Base-by-base conservation (phyloP, 106 monocot genomes). In the Narthecium ossifragum region DNA sequence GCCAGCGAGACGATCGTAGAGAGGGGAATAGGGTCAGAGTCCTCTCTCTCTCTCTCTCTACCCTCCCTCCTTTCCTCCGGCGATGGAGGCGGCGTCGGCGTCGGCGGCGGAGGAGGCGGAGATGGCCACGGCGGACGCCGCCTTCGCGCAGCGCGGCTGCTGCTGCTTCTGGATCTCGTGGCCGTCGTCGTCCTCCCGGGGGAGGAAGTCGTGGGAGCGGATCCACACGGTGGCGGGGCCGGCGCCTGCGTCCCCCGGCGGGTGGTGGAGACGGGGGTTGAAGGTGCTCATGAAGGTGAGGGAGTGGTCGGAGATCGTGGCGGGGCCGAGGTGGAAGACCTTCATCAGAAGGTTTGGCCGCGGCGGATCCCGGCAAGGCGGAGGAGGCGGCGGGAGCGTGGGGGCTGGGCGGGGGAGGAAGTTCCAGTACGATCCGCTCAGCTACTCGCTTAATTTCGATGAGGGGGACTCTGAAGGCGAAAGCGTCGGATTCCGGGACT, bases 371-470 rank as follows among this genome's bases (percentile, higher is more conserved):
- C 11, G 53, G 12, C n/a, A 27, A 24, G 26, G 29, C 55, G 33
- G 61, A 10, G 29, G 24, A 26, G 59, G 25, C 10, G 57, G 46
- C 17, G 38, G 46, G 12, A 36, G 36, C 36, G n/a, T n/a, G 43
- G 2, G 43, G 43, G 43, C 14, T 43, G 17, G 17, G 43, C 43
- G 17, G 43, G 0, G 43, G 17, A 9, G 18, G 18, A 55, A 34
- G 73, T 69, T 60, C 64, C 64, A 65, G 53, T 73, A 70, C 64
- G 73, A 79, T 57, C 65, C 70, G 1, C 24, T 70, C 34, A 79
- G 74, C 59, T 80, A 80, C 51, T 57, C 74, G 14, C 55, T 82
- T 37, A 94, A 94, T 53, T 94, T 94, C 73, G 93, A 94, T 30
- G 92, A 81, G 33, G 76, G n/a, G 9, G 51, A 67, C 50, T 47